Base-by-base conservation (phyloP, 2,329 filamentous ascomycete species). In the Aspergillus fumigatiaffinis region DNA sequence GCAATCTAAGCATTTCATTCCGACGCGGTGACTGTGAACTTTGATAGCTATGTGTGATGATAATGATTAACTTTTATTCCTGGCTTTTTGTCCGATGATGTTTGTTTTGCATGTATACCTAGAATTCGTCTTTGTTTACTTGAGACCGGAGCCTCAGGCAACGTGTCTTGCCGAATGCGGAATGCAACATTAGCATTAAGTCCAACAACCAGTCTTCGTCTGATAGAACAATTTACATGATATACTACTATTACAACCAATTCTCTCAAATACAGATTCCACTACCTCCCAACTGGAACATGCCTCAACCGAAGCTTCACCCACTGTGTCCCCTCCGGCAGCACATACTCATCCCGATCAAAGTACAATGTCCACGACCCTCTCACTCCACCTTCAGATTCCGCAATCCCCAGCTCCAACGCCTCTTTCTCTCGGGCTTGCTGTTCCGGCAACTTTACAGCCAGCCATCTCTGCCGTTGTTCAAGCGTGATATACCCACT, bases 1-100 rank as follows among this genome's bases (percentile, higher is more conserved):
- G 53, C 87, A 89, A 66, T 89, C 88, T 1, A 77, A 89, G 66
- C 76, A 83, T 41, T 89, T 91, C 55, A 84, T 90, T 55, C 79
- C 80, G 1, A 82, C 80, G 35, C 59, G 62, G 12, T 66, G 55
- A 23, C 6, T 26, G 50, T 51, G 41, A 5, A 23, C 3, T 14
- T 14, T 47, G 3, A 14, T 10, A 17, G n/a, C 32, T 17, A 47
- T 25, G 44, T 26, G n/a, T 25, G n/a, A 47, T 47, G 44, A 47
- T 23, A 14, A 10, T 26, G 12, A 17, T 17, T 17, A 6, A 14
- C 29, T 46, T 47, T 26, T 12, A 26, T 12, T 14, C 21, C 26
- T 26, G 5, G 23, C n/a, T 47, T 10, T 26, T 12, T 23, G 3
- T 14, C 9, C 1, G 21, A 1, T 14, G n/a, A 9, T 4, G 14